Evolutionary conservation across 2,329 filamentous ascomycete genomes (phyloP).

Genomic region (Aureobasidium subglaciale): DNA sequence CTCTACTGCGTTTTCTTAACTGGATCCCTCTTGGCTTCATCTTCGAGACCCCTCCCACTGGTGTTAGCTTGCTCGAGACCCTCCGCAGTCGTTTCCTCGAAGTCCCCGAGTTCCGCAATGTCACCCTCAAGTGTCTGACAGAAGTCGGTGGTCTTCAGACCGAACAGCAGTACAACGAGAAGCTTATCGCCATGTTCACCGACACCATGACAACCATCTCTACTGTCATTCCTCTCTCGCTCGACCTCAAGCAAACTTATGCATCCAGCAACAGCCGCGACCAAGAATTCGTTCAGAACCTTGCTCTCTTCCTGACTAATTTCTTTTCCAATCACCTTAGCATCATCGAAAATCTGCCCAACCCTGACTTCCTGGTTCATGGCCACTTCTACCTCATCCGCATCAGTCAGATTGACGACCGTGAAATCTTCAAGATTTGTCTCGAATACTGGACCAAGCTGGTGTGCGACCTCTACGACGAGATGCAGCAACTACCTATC

Average conservation of each 20-base stretch:
- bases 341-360: conserved; percentile 92
- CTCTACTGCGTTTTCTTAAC: conserved; percentile 90
- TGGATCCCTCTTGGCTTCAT: conserved; percentile 99
- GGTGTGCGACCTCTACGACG: conserved; percentile 95
- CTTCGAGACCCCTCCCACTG: conserved; percentile 73
- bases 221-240: conserved; percentile 80
- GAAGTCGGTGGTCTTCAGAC: conserved; percentile 94
- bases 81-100: conserved; percentile 87
- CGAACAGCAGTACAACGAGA: conserved; percentile 82
- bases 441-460: conserved; percentile 99
- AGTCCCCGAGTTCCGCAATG: conserved; percentile 89
- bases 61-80: conserved; percentile 73
- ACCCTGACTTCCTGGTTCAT: conserved; percentile 88
- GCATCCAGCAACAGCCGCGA: conserved; percentile 84
- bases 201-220: conserved; percentile 89
- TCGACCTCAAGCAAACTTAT: conserved; percentile 89
- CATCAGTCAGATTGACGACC: conserved; percentile 96
- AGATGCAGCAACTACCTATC: conserved; percentile 94
- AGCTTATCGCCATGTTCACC: conserved; percentile 97
- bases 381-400: conserved; percentile 97
- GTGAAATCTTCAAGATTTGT: conserved; percentile 99
- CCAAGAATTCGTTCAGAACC: conserved; percentile 95
- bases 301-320: conserved; percentile 92
- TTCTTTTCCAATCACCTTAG: conserved; percentile 92
- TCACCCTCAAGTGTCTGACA: conserved; percentile 92